Evolutionary conservation across 2,329 filamentous ascomycete species (phyloP).

Genomic region (Elsinoe perseae): DNA sequence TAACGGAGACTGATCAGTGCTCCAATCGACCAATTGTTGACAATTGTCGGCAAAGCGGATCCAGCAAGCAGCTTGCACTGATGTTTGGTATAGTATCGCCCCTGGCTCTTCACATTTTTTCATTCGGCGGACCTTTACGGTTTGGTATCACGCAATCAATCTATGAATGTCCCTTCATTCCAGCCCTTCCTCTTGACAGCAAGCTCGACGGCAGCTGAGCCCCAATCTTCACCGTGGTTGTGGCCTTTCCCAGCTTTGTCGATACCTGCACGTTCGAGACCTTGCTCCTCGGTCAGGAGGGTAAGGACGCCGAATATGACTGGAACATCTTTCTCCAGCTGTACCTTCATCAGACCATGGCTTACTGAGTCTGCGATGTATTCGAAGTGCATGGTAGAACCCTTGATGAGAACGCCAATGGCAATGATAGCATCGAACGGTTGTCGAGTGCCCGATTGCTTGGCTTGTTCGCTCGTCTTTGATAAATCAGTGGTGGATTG

Average conservation of each 20-base stretch:
- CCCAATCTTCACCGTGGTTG: constrained; percentile 97
- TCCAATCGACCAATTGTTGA: neutral
- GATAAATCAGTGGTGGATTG: constrained; percentile 60
- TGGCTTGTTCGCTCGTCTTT: constrained; percentile 22
- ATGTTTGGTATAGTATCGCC: neutral
- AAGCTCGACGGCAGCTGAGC: constrained; percentile 86
- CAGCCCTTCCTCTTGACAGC: constrained; percentile 79
- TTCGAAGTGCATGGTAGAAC: constrained; percentile 98
- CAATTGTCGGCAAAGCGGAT: neutral
- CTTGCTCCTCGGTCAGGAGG: constrained; percentile 81
- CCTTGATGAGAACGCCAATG: constrained; percentile 94
- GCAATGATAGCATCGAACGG: constrained; percentile 93
- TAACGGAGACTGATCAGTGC: neutral
- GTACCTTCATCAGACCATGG: constrained; percentile 88
- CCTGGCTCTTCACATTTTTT: constrained; percentile 10
- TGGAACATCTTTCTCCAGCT: constrained; percentile 79
- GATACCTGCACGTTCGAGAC: constrained; percentile 72
- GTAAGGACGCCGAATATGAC: constrained; percentile 91
- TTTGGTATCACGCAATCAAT: constrained; percentile 26
- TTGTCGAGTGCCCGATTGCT: constrained; percentile 34
- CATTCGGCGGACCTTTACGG: neutral
- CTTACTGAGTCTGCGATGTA: constrained; percentile 91
- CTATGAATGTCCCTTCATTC: constrained; percentile 59
- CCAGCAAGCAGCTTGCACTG: neutral
- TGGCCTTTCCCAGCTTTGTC: constrained; percentile 48